Evolutionary conservation across 23 red algal species (phyloP).

Genomic region (Chondrus crispus): DNA sequence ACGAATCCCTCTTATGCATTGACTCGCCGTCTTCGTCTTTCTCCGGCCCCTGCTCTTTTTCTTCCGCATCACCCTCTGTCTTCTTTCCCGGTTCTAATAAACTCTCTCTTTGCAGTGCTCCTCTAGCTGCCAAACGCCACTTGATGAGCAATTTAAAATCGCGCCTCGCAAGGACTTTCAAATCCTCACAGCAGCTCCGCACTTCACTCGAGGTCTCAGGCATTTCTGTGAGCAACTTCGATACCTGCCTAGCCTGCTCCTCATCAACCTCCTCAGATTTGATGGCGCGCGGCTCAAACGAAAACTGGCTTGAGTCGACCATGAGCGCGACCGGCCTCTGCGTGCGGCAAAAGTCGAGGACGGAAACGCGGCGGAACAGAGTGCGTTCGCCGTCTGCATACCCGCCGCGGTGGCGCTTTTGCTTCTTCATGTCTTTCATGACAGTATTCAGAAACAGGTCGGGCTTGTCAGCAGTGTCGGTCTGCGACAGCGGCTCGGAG

Average conservation of each 20-base stretch:
- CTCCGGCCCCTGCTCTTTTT: not conserved
- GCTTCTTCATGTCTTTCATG: slow-evolving; percentile 32
- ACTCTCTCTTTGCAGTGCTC: slow-evolving; percentile 1
- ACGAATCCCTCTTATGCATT: not conserved
- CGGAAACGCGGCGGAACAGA: slow-evolving; percentile 42
- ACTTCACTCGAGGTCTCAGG: slow-evolving; percentile 50
- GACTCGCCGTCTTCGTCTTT: slow-evolving; percentile 22
- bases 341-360: slow-evolving; percentile 46
- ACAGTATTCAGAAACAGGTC: slow-evolving; percentile 45
- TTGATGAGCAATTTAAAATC: slow-evolving; percentile 85
- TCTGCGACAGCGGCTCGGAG: not conserved
- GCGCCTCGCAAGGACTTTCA: slow-evolving; percentile 72
- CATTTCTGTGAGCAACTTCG: slow-evolving; percentile 20
- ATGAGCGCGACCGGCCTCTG: slow-evolving; percentile 57
- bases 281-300: slow-evolving; percentile 17
- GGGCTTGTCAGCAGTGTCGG: slow-evolving; percentile 17
- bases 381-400: slow-evolving; percentile 55
- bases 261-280: not conserved
- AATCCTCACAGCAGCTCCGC: slow-evolving; percentile 68
- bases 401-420: slow-evolving; percentile 51
- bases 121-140: slow-evolving; percentile 56
- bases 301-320: slow-evolving; percentile 27
- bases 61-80: not conserved
- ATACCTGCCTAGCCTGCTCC: slow-evolving; percentile 8
- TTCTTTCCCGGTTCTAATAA: not conserved